These are phyloP conservation scores for Primulina eburnea DNA, from an alignment of 257 asterid genomes.

Conservation along the genomic window DNA sequence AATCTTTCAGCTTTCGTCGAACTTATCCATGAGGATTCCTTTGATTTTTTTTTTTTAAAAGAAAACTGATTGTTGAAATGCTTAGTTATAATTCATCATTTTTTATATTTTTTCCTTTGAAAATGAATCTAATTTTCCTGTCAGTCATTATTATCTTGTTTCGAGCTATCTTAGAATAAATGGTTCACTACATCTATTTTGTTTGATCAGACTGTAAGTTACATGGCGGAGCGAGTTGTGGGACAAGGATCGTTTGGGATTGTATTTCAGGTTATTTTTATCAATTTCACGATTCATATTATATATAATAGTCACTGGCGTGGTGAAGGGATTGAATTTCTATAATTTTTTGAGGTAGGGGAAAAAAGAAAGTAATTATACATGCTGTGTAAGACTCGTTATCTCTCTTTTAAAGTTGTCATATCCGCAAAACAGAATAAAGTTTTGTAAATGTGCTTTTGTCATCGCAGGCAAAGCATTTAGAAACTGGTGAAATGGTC, in stretches of 20 bases:
- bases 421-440: not conserved
- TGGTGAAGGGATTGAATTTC: conserved; percentile 9
- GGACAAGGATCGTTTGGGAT: conserved; percentile 91
- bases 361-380: not conserved
- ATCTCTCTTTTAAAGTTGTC: not conserved
- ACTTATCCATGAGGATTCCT: not conserved
- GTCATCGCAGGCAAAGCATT: conserved; percentile 24
- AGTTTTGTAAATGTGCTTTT: not conserved
- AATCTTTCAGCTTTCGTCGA: not conserved
- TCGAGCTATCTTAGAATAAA: not conserved
- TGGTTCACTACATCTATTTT: not conserved
- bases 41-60: not conserved
- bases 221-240: conserved; percentile 89
- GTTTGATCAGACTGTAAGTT: conserved; percentile 66
- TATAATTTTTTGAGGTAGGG: not conserved
- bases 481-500: conserved; percentile 30
- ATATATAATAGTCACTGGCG: not conserved
- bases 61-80: not conserved
- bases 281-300: not conserved
- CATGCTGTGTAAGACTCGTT: not conserved
- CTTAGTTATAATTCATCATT: conserved; percentile 5
- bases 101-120: not conserved
- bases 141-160: not conserved
- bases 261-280: conserved; percentile 70
- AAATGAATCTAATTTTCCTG: not conserved